A percentile compares a stretch with the other conserved stretches of the same genome.
Evolutionary conservation across 495 filamentous ascomycete species (phyloP).

Genomic region (Penicillium malachiteum): DNA sequence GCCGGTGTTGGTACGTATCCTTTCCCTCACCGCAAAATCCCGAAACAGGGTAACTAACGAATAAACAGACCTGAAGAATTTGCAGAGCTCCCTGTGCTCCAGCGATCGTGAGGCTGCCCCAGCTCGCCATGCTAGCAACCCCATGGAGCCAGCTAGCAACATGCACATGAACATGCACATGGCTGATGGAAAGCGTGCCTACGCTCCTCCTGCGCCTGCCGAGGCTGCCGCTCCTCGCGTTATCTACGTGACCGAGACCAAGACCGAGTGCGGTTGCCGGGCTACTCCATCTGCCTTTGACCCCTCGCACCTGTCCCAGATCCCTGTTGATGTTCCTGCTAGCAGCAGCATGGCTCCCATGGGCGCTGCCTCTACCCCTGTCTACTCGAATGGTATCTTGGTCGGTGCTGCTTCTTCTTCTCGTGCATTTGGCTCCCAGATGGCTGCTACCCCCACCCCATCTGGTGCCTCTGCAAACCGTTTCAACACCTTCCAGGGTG

Average conservation of each 20-base stretch:
- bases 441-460: constrained; percentile 16
- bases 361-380: constrained; percentile 11
- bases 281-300: constrained; percentile 9
- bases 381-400: constrained; percentile 13
- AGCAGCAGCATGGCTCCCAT: constrained; percentile 16
- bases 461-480: constrained; percentile 21
- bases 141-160: constrained; percentile 21
- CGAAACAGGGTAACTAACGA: neutral
- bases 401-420: constrained; percentile 19
- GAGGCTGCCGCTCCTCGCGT: constrained; percentile 11
- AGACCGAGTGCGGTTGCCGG: constrained; percentile 25
- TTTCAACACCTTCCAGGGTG: constrained; percentile 24
- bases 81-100: constrained; percentile 10
- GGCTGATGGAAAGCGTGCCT: constrained; percentile 20
- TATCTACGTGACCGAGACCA: constrained; percentile 26
- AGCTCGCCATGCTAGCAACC: constrained; percentile 22
- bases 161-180: constrained; percentile 1
- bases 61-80: constrained; percentile 5
- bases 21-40: neutral
- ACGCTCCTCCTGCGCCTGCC: constrained; percentile 2
- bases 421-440: constrained; percentile 12
- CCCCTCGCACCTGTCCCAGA: constrained; percentile 22
- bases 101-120: constrained; percentile 2
- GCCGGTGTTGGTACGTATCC: constrained; percentile 13
- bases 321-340: constrained; percentile 22